Percentiles rank a stretch among this genome's conserved stretches.
Conservation (phyloP, 345 rosid species). For the Balakata baccata region DNA sequence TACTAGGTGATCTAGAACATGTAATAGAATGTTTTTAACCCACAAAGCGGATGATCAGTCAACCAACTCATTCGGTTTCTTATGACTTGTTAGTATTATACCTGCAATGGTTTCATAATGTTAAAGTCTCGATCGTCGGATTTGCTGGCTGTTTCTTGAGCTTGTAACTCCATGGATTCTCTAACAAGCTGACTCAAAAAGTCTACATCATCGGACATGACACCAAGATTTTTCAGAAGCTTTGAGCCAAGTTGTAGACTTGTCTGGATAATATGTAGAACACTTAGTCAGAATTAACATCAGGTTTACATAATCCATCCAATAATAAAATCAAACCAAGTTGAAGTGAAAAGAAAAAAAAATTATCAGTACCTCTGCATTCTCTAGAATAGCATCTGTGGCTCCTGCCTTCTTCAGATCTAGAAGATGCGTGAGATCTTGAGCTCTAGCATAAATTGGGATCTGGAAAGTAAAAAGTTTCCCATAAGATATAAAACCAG, state of each 20-base stretch:
- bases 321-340: not conserved
- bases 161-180: slow-evolving; percentile 84
- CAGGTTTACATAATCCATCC: not conserved
- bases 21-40: not conserved
- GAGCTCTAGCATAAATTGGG: slow-evolving; percentile 89
- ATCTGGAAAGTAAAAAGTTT: slow-evolving; percentile 41
- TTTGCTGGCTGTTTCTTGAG: slow-evolving; percentile 49
- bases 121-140: slow-evolving; percentile 37
- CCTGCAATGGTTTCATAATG: slow-evolving; percentile 58
- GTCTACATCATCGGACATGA: slow-evolving; percentile 94
- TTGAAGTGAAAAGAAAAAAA: not conserved
- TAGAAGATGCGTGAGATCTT: slow-evolving; percentile 74
- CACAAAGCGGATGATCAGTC: not conserved
- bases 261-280: slow-evolving; percentile 49
- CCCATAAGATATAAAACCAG: slow-evolving; percentile 5
- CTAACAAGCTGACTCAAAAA: slow-evolving; percentile 68
- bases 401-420: slow-evolving; percentile 92
- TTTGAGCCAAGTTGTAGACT: slow-evolving; percentile 90
- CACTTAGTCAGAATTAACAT: not conserved
- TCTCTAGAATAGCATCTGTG: slow-evolving; percentile 88
- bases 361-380: slow-evolving; percentile 59
- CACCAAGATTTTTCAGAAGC: slow-evolving; percentile 85
- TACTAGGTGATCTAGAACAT: not conserved
- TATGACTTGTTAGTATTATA: slow-evolving; percentile 10
- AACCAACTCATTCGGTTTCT: not conserved